Conservation (phyloP, 2,329 filamentous ascomycete genomes). For the Colletotrichum tropicale region DNA sequence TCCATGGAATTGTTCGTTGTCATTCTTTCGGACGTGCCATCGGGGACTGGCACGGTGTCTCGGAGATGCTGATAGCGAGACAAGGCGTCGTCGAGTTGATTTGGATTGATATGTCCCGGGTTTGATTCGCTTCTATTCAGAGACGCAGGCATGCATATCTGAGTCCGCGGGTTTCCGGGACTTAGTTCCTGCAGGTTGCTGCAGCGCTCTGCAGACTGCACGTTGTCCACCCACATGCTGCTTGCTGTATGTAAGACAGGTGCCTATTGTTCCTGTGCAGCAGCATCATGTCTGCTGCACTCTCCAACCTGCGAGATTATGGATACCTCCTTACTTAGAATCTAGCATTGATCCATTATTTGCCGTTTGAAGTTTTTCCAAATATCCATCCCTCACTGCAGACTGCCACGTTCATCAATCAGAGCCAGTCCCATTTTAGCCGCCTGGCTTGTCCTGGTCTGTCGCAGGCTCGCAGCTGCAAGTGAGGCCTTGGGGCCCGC, state of each 20-base stretch:
- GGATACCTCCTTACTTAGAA: not conserved
- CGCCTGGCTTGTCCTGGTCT: slow-evolving; percentile 3
- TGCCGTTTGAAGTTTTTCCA: not conserved
- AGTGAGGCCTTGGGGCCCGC: not conserved
- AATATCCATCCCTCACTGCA: not conserved
- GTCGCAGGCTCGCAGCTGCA: not conserved
- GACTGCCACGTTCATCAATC: not conserved
- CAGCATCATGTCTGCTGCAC: not conserved
- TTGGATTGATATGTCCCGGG: not conserved
- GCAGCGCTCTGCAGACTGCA: not conserved
- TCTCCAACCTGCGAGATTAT: not conserved
- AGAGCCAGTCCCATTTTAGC: not conserved
- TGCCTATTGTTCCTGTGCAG: not conserved
- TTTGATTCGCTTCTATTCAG: not conserved
- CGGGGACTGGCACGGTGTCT: not conserved
- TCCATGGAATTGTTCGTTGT: not conserved
- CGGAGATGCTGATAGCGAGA: not conserved
- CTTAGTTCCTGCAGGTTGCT: not conserved
- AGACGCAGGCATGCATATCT: not conserved
- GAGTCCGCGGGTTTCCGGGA: not conserved
- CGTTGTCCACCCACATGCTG: not conserved
- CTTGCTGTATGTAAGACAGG: not conserved
- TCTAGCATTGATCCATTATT: not conserved
- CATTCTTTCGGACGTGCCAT: not conserved
- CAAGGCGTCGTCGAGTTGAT: not conserved